Evolutionary conservation across 2,329 filamentous ascomycete genomes (phyloP).

Genomic region (Lachnellula cervina): DNA sequence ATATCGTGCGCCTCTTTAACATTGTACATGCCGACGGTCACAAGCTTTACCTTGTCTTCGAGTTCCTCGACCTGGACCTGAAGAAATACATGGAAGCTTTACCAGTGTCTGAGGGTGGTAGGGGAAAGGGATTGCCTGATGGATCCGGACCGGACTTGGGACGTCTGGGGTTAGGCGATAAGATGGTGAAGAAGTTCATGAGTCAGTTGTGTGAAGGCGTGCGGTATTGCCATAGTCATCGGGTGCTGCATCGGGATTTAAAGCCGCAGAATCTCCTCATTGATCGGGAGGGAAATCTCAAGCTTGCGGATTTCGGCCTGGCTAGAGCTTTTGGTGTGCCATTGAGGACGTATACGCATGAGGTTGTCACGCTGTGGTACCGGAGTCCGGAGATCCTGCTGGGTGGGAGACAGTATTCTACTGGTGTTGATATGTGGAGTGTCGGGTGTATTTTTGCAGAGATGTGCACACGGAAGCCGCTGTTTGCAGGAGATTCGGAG

Average conservation of each 20-base stretch:
- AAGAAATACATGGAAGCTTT: constrained; percentile 97
- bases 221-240: constrained; percentile 83
- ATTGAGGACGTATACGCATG: constrained; percentile 86
- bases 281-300: constrained; percentile 79
- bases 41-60: constrained; percentile 90
- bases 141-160: constrained; percentile 61
- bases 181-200: constrained; percentile 92
- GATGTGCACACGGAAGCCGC: constrained; percentile 89
- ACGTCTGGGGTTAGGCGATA: constrained; percentile 67
- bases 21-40: constrained; percentile 93
- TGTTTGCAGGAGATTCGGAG: constrained; percentile 89
- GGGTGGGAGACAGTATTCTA: constrained; percentile 87
- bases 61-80: constrained; percentile 85
- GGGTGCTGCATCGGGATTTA: constrained; percentile 80
- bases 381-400: constrained; percentile 85
- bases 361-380: constrained; percentile 94
- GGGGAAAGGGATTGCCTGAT: constrained; percentile 79
- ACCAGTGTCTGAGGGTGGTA: constrained; percentile 76
- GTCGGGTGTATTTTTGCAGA: constrained; percentile 92
- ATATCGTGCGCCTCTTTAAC: constrained; percentile 83
- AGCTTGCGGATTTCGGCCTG: constrained; percentile 85
- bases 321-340: constrained; percentile 89
- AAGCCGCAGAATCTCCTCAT: constrained; percentile 91
- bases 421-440: constrained; percentile 94
- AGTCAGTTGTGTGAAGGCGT: constrained; percentile 79